Evolutionary conservation across 495 filamentous ascomycete genomes (phyloP).

Genomic region (Tuber umbilicatum): DNA sequence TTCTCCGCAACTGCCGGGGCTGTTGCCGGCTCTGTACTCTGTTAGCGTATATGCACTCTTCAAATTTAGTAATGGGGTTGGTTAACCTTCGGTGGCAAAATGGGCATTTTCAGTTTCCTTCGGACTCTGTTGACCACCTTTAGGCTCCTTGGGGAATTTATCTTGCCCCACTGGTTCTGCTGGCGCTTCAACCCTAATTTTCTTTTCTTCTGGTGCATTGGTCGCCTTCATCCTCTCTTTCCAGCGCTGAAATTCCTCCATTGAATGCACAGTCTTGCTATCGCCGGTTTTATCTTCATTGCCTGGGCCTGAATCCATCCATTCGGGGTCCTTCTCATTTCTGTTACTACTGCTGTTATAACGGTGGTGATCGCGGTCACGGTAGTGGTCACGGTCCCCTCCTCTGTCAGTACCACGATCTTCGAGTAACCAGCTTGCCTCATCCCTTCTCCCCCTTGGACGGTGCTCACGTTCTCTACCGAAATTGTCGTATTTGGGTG

Average conservation of each 20-base stretch:
- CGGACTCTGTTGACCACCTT: slow-evolving; percentile 7
- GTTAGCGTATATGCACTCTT: not conserved
- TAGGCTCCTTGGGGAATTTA: slow-evolving; percentile 16
- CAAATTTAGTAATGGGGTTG: not conserved
- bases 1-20: slow-evolving; percentile 53
- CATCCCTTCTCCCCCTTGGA: slow-evolving; percentile 44
- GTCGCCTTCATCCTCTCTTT: slow-evolving; percentile 81
- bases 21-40: slow-evolving; percentile 25
- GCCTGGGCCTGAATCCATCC: slow-evolving; percentile 66
- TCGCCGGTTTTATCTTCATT: slow-evolving; percentile 63
- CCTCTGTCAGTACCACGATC: slow-evolving; percentile 59
- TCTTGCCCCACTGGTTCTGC: slow-evolving; percentile 18
- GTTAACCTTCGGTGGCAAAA: not conserved
- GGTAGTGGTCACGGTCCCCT: slow-evolving; percentile 47
- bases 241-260: slow-evolving; percentile 89
- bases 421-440: slow-evolving; percentile 45
- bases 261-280: slow-evolving; percentile 51
- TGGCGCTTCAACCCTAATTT: slow-evolving; percentile 49
- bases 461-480: slow-evolving; percentile 51
- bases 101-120: not conserved
- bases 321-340: slow-evolving; percentile 75
- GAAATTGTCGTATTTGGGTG: slow-evolving; percentile 53
- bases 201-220: slow-evolving; percentile 45
- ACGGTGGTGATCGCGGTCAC: slow-evolving; percentile 40
- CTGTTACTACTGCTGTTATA: slow-evolving; percentile 43